Conservation (phyloP, 495 filamentous ascomycete species). For the Talaromyces liani region DNA sequence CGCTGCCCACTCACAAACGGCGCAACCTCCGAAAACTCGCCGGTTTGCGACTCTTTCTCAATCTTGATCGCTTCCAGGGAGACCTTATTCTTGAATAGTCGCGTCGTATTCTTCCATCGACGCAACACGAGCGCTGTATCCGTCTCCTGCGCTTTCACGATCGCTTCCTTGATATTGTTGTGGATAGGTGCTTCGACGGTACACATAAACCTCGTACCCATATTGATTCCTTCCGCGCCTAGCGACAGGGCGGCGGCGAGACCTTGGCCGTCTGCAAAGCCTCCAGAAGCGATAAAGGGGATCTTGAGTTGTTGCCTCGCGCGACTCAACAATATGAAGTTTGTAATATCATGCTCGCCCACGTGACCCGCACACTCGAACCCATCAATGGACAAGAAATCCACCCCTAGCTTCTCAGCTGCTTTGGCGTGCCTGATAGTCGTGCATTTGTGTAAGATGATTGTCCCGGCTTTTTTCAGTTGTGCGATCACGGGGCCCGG, state of each 20-base stretch:
- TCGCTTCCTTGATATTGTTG: conserved; percentile 84
- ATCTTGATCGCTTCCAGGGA: conserved; percentile 71
- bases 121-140: conserved; percentile 85
- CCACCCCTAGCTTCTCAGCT: conserved; percentile 89
- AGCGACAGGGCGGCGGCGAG: conserved; percentile 86
- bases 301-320: conserved; percentile 78
- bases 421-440: conserved; percentile 89
- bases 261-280: conserved; percentile 92
- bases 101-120: conserved; percentile 87
- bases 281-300: conserved; percentile 93
- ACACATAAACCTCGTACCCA: conserved; percentile 92
- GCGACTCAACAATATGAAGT: conserved; percentile 85
- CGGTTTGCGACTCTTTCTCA: conserved; percentile 76
- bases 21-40: conserved; percentile 87
- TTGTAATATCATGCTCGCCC: conserved; percentile 93
- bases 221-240: conserved; percentile 90
- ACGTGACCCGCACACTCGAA: conserved; percentile 98
- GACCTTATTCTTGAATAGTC: conserved; percentile 86
- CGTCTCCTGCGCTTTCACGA: conserved; percentile 80
- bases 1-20: conserved; percentile 88
- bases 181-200: conserved; percentile 91
- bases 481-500: conserved; percentile 85
- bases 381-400: conserved; percentile 93
- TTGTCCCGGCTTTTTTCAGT: conserved; percentile 72
- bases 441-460: conserved; percentile 94